These are phyloP conservation scores for Litchi chinensis DNA, from an alignment of 345 rosid genomes.

Conservation along the genomic window DNA sequence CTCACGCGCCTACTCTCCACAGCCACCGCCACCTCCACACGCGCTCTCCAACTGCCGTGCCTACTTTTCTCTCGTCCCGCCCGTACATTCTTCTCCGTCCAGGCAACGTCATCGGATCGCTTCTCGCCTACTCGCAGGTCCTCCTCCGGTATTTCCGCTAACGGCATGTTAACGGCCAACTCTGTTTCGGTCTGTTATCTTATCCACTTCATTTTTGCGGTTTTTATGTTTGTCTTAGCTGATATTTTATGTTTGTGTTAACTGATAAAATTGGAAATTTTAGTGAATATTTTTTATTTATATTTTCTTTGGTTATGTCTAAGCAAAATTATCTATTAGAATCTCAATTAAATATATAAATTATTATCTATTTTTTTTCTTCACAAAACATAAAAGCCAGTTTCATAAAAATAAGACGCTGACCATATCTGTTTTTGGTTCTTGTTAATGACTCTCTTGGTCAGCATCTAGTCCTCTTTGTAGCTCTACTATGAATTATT, in stretches of 20 bases:
- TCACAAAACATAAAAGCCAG: no score
- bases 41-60: conserved; percentile 34
- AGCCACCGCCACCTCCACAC: conserved; percentile 20
- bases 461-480: no score
- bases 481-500: no score
- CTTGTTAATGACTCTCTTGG: no score
- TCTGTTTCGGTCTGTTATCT: conserved; percentile 51
- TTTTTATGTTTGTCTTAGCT: background rate
- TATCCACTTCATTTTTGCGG: conserved; percentile 6
- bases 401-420: no score
- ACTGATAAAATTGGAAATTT: no score
- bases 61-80: conserved; percentile 33
- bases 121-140: conserved; percentile 31
- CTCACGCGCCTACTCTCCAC: conserved; percentile 40
- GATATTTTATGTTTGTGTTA: background rate
- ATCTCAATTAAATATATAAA: no score
- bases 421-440: no score
- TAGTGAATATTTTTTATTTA: no score
- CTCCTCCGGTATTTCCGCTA: conserved; percentile 34
- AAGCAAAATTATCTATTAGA: no score
- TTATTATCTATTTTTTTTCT: no score
- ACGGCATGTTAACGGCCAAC: conserved; percentile 56
- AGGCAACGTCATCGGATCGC: conserved; percentile 19
- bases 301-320: no score
- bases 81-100: conserved; percentile 12